Base-by-base conservation (phyloP, 768 basidiomycete species). In the Boletus edulis region DNA sequence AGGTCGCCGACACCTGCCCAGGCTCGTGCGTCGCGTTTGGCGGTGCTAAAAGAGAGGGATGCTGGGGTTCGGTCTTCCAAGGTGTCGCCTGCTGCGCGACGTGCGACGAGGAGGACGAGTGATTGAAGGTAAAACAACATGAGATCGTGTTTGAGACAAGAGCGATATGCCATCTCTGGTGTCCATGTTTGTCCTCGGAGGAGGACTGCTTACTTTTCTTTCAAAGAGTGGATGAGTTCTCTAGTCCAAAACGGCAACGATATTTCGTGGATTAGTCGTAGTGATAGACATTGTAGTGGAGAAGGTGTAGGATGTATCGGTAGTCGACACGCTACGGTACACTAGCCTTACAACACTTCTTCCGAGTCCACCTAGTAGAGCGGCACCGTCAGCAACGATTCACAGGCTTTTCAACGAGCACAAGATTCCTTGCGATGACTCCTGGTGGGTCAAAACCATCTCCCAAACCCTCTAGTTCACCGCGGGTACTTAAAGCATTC, bases 111-210 rank as follows among this genome's bases (percentile, higher is more conserved):
- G 41, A 96, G 81, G 32, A 84, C 78, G 38, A 97, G 77, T 14
- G 91, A 87, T 54, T 94, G 93, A 11, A 97, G 75, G 69, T 97
- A 96, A 2, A 87, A 87, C 4, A 98, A 72, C 56, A 97, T 78
- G 20, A 90, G 70, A 51, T 94, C 83, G 61, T 94, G 88, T 73
- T 97, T 95, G 47, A 94, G 91, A 89, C 22, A 99, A 78, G 5
- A 99, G 78, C 0, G 97, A 98, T 57, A 99, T 92, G 38, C 97
- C 97, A 31, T 91, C 81, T 62, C 77, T 80, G 12, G 78, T 81
- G 57, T 88, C 78, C 32, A 82, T 51, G 31, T 76, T n/a, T 73
- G 27, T 72, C 60, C 3, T 72, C 58, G 22, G 54, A 60, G n/a
- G n/a, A n/a, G 38, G 67, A 54, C 31, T 67, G 60, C 55, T 73